Evolutionary conservation across 768 basidiomycete genomes (phyloP).

Genomic region (Tylopilus sp.): DNA sequence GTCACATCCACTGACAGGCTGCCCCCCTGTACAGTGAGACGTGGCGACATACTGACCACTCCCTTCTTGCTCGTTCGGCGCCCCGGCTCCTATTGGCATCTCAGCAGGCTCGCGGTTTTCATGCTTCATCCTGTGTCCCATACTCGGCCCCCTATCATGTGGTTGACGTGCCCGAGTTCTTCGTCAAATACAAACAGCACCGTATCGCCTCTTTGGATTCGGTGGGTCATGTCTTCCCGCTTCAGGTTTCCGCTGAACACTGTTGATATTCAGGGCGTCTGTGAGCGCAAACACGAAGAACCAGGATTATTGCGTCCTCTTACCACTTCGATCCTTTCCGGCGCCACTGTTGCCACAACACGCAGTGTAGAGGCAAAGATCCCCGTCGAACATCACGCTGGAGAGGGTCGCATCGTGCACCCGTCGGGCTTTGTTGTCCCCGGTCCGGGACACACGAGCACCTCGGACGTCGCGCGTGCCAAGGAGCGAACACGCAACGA

Average conservation of each 20-base stretch:
- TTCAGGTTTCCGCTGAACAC: not conserved
- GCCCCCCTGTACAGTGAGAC: too few relatives aligned
- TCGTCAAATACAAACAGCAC: constrained; percentile 26
- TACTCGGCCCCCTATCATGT: constrained; percentile 27
- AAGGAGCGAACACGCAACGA: constrained; percentile 26
- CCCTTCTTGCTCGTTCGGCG: not conserved
- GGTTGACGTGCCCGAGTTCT: constrained; percentile 25
- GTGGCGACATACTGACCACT: not conserved
- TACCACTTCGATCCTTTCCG: constrained; percentile 16
- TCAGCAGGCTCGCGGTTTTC: constrained; percentile 24
- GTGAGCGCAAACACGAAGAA: constrained; percentile 5
- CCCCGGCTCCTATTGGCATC: not conserved
- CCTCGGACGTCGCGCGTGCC: constrained; percentile 22
- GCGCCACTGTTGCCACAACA: constrained; percentile 26
- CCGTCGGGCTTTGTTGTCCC: constrained; percentile 30
- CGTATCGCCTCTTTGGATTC: constrained; percentile 4
- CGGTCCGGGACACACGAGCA: constrained; percentile 25
- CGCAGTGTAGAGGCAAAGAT: constrained; percentile 27
- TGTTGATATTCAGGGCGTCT: not conserved
- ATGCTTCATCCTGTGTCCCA: constrained; percentile 15
- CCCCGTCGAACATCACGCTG: constrained; percentile 23
- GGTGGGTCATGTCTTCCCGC: constrained; percentile 2
- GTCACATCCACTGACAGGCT: too few relatives aligned
- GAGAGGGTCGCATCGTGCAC: constrained; percentile 19
- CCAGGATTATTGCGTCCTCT: constrained; percentile 25